Evolutionary conservation across 148 eudicot genomes (phyloP).

Genomic region (Oxyria digyna): DNA sequence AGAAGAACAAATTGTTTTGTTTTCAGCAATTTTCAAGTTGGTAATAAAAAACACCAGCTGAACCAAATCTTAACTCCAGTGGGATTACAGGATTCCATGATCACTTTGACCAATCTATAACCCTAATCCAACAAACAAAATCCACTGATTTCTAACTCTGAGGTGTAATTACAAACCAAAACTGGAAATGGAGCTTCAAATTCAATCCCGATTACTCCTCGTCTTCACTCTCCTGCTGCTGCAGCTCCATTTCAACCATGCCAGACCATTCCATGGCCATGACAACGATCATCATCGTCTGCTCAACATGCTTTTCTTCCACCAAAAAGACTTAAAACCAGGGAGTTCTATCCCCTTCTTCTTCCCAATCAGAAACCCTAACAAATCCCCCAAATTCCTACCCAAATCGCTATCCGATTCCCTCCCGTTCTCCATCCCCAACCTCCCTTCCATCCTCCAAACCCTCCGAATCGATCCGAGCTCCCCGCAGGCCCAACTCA

Average conservation of each 20-base stretch:
- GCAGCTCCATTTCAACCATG: conserved; percentile 4
- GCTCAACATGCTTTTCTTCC: conserved; percentile 11
- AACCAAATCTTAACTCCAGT: no score
- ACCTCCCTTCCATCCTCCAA: conserved; percentile 12
- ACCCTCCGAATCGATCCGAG: background rate
- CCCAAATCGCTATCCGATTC: conserved; percentile 13
- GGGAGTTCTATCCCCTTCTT: conserved; percentile 10
- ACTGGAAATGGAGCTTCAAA: no score
- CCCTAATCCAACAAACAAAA: no score
- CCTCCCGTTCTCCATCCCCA: conserved; percentile 12
- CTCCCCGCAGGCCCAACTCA: conserved; percentile 7
- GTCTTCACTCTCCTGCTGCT: no score
- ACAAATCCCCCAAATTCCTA: conserved; percentile 12
- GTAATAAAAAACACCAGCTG: no score
- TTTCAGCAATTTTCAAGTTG: no score
- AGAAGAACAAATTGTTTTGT: no score
- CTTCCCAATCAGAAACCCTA: conserved; percentile 8
- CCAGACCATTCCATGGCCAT: background rate
- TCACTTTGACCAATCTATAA: no score
- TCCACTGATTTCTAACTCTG: no score
- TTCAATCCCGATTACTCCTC: no score
- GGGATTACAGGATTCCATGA: no score
- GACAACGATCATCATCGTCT: background rate
- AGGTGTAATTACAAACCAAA: no score
- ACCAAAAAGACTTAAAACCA: conserved; percentile 7